Evolutionary conservation across 1,284 basidiomycete species (phyloP), one percentile per base, ranked within the genome.

Genomic region (Ustilago curta): DNA sequence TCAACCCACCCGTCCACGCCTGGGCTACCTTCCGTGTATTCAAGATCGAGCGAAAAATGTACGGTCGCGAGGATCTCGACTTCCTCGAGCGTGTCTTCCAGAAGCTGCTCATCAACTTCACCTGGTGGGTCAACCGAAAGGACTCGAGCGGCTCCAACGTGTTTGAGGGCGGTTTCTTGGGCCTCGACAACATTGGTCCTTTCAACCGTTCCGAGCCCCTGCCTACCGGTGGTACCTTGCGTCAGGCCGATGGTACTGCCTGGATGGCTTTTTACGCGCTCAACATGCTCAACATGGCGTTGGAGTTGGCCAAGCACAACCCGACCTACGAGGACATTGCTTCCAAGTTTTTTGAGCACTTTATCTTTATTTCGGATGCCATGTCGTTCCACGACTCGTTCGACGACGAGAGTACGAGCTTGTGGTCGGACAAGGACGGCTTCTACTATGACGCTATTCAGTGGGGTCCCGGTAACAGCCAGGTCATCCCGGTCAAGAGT

Each of bases 231-330:
- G 85, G 84, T 52, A 74, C 55, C 49, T 88, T 99, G 60, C 94
- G 95, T 58, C 96, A 99, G 86, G 94, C 96, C 8, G 96, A 98
- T 85, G 96, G 95, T 18, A 98, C 96, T 6, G 93, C 95, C 0
- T 98, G 96, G 96, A 99, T 99, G 96, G 95, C 94, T 29, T 98
- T 98, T 88, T 99, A 96, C 85, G 93, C 91, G 78, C 87, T 98
- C 68, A 96, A 96, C 83, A 98, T 98, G 95, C 87, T 99, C 84
- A 96, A 92, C 86, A 98, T 99, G 86, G 95, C 96, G 0, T 89
- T 99, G 52, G 96, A 99, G 86, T 88, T 99, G 39, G 96, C 96
- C 55, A 97, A 98, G 87, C 95, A 98, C 86, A 99, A 99, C 84
- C 88, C 91, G 3, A 94, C 94, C 2, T 99, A 99, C 85, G 96